These are phyloP conservation scores for Puya raimondii DNA, from an alignment of 176 grass and related monocot genomes.

Conservation along the genomic window DNA sequence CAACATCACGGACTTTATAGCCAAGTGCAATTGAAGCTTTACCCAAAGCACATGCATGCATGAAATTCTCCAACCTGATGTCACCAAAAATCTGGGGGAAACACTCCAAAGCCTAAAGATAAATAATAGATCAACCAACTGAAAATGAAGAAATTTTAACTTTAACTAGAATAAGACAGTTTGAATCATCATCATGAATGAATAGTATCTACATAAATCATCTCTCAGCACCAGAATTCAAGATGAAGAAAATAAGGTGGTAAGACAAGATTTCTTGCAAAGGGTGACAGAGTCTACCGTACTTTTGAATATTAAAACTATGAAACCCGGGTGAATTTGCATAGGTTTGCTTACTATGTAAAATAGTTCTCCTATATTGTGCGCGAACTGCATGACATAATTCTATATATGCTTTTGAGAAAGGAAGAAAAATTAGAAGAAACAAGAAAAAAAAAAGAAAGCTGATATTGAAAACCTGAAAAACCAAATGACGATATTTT, in stretches of 20 bases:
- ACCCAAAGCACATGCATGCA: constrained; percentile 69
- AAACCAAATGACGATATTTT: too few species aligned
- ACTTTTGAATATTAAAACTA: too few species aligned
- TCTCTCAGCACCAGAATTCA: too few species aligned
- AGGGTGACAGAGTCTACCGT: too few species aligned
- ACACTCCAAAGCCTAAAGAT: constrained; percentile 50
- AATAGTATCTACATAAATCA: too few species aligned
- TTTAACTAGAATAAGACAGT: not conserved
- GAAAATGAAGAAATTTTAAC: constrained; percentile 1
- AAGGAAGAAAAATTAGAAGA: not conserved
- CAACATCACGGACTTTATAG: not conserved
- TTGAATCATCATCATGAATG: not conserved
- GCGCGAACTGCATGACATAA: not conserved
- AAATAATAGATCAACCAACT: constrained; percentile 1
- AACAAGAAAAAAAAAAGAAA: not conserved
- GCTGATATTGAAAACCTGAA: not conserved
- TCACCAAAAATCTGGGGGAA: constrained; percentile 52
- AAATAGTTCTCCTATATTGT: not conserved
- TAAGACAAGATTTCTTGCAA: too few species aligned
- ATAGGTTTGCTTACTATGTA: too few species aligned
- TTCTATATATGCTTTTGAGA: not conserved
- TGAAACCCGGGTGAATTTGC: too few species aligned
- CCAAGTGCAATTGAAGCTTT: constrained; percentile 3
- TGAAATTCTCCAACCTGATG: constrained; percentile 45
- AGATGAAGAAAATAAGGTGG: too few species aligned